Conservation (phyloP, 148 eudicot species). For the Linanthus parryae region DNA sequence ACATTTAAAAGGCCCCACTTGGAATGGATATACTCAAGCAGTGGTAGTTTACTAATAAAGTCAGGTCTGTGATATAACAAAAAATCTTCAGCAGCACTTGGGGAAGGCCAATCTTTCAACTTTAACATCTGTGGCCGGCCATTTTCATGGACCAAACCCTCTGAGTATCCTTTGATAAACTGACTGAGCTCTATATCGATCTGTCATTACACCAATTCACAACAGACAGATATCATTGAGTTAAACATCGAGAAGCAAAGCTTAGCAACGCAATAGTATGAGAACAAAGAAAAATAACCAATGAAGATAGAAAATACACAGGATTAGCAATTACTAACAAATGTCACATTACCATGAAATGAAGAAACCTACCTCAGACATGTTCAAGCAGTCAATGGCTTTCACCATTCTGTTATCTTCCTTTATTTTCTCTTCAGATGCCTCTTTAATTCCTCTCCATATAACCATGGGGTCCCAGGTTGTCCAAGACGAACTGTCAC, state of each 20-base stretch:
- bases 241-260: background rate
- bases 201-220: constrained; percentile 33
- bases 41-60: constrained; percentile 75
- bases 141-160: constrained; percentile 64
- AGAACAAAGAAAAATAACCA: background rate
- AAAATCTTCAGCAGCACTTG: constrained; percentile 93
- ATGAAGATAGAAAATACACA: constrained; percentile 2
- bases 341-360: background rate
- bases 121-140: constrained; percentile 68
- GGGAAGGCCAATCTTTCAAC: constrained; percentile 98
- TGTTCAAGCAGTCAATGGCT: constrained; percentile 74
- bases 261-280: background rate
- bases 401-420: constrained; percentile 64
- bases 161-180: constrained; percentile 82
- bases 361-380: constrained; percentile 61
- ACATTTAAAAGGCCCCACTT: constrained; percentile 96
- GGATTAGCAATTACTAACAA: background rate
- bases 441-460: constrained; percentile 73
- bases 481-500: constrained; percentile 48
- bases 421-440: constrained; percentile 59
- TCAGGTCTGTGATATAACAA: constrained; percentile 92
- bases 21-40: constrained; percentile 90
- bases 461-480: constrained; percentile 86
- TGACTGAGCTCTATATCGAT: constrained; percentile 71
- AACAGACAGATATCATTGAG: constrained; percentile 5